Evolutionary conservation across 2,329 filamentous ascomycete genomes (phyloP).

Genomic region (Neurospora sp.): DNA sequence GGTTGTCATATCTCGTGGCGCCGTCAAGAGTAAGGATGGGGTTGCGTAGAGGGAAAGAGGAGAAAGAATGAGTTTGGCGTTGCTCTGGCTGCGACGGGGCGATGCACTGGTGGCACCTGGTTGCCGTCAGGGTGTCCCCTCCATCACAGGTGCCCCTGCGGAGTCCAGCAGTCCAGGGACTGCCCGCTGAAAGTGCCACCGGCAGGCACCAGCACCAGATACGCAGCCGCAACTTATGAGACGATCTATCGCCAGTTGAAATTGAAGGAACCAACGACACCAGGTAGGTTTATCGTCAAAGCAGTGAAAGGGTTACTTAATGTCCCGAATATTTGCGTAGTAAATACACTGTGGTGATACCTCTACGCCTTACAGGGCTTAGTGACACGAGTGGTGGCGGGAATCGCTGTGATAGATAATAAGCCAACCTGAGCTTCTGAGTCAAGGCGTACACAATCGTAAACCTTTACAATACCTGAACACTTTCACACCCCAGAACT

Average conservation of each 20-base stretch:
- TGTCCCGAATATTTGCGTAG: neutral
- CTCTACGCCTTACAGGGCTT: neutral
- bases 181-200: neutral
- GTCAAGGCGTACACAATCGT: neutral
- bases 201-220: neutral
- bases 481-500: neutral
- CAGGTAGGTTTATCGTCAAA: neutral
- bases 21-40: conserved; percentile 4
- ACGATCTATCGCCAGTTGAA: neutral
- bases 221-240: neutral
- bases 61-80: neutral
- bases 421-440: neutral
- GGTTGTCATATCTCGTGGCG: conserved; percentile 10
- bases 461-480: neutral
- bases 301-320: neutral
- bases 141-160: neutral
- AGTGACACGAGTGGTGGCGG: neutral
- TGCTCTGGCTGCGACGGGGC: neutral
- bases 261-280: neutral
- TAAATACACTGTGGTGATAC: neutral
- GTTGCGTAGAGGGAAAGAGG: neutral
- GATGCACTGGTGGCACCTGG: neutral
- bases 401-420: neutral
- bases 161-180: neutral
- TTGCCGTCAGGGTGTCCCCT: neutral